phyloP scores from a whole-genome alignment of 208 protist genomes.

The Crithidia fasciculata region DNA sequence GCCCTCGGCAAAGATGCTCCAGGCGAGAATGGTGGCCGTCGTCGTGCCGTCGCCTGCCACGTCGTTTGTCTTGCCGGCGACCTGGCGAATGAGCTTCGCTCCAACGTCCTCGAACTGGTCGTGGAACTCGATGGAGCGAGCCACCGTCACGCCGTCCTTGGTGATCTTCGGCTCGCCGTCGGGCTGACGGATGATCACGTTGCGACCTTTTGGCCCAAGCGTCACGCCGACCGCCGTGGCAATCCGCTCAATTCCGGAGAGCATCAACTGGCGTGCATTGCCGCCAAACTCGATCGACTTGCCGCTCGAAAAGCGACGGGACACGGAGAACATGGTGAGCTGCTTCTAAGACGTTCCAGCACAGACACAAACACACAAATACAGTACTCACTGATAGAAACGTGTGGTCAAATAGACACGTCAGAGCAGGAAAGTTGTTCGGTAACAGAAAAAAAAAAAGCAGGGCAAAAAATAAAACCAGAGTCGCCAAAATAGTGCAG shows the following conservation, averaged over 20 bases:
- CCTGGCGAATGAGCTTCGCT: slow-evolving; percentile 95
- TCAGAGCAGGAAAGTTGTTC: too few relatives aligned
- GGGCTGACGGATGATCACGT: slow-evolving; percentile 98
- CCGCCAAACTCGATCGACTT: slow-evolving; percentile 97
- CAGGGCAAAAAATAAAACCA: neutral
- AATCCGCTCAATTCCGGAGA: slow-evolving; percentile 97
- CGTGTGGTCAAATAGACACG: too few relatives aligned
- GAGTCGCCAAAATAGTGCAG: neutral
- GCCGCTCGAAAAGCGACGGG: slow-evolving; percentile 40
- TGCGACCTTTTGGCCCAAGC: slow-evolving; percentile 98
- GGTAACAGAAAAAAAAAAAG: too few relatives aligned
- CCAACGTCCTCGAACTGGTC: slow-evolving; percentile 99
- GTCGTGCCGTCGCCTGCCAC: slow-evolving; percentile 99
- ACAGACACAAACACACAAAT: neutral
- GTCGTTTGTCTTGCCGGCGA: slow-evolving; percentile 98
- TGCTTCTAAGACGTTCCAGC: too few relatives aligned
- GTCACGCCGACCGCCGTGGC: slow-evolving; percentile 97
- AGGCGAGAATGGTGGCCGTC: slow-evolving; percentile 98
- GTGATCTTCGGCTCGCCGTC: slow-evolving; percentile 99
- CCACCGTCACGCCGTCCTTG: slow-evolving; percentile 99
- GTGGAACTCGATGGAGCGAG: slow-evolving; percentile 98
- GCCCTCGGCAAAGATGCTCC: slow-evolving; percentile 98
- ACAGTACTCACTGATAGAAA: too few relatives aligned
- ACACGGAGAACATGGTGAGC: slow-evolving; percentile 39
- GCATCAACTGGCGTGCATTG: slow-evolving; percentile 94